Evolutionary conservation across 148 eudicot genomes (phyloP).

Genomic region (Simmondsia chinensis): DNA sequence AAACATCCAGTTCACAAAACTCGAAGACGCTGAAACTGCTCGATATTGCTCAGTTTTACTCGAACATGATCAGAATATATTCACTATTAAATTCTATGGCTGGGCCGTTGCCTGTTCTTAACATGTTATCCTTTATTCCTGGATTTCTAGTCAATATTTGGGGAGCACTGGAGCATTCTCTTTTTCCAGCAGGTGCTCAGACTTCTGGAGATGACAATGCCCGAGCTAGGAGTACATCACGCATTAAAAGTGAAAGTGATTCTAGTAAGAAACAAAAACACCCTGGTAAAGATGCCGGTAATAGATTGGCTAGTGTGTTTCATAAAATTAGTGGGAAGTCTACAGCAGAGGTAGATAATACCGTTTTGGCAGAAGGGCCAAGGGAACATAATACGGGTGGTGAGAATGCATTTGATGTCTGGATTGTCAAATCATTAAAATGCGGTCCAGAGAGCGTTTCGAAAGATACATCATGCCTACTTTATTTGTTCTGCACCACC

Average conservation of each 20-base stretch:
- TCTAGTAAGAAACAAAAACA: constrained; percentile 45
- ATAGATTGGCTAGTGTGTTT: constrained; percentile 58
- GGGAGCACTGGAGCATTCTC: constrained; percentile 50
- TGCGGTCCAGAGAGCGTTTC: constrained; percentile 61
- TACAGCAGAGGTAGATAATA: constrained; percentile 24
- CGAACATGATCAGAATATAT: constrained; percentile 66
- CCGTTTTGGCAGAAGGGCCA: constrained; percentile 13
- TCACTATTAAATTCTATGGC: constrained; percentile 41
- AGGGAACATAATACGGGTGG: constrained; percentile 11
- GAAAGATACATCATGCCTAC: constrained; percentile 54
- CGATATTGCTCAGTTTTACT: constrained; percentile 67
- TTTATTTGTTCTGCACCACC: constrained; percentile 77
- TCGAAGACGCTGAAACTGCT: constrained; percentile 30
- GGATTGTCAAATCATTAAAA: constrained; percentile 69
- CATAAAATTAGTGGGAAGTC: constrained; percentile 63
- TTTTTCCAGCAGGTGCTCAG: constrained; percentile 32
- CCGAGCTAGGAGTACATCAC: constrained; percentile 12
- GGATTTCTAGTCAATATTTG: constrained; percentile 73
- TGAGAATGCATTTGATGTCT: constrained; percentile 39
- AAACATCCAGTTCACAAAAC: constrained; percentile 8
- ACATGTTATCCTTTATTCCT: constrained; percentile 89
- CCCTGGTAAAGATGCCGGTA: constrained; percentile 44
- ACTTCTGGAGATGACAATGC: constrained; percentile 10
- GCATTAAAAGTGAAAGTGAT: constrained; percentile 22
- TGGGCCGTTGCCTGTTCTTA: constrained; percentile 75